A percentile compares a stretch with the other conserved stretches of the same genome.
Conservation (phyloP, 2,329 filamentous ascomycete species). For the Bretziella fagacearum region DNA sequence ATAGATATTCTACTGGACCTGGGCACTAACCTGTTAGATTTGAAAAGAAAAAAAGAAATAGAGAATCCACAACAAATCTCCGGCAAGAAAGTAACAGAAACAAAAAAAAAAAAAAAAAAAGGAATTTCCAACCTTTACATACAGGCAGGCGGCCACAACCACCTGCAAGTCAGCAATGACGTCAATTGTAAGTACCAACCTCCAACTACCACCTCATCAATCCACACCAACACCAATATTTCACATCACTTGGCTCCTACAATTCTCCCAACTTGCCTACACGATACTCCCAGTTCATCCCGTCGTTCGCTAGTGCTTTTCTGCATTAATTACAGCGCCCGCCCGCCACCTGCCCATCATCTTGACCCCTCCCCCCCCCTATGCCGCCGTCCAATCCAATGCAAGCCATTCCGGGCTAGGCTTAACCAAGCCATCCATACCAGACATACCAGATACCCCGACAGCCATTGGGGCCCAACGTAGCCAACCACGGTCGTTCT, state of each 20-base stretch:
- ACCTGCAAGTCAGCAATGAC: not conserved
- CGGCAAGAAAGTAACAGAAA: not conserved
- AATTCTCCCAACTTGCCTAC: not conserved
- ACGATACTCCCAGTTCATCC: not conserved
- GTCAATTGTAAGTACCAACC: slow-evolving; percentile 3
- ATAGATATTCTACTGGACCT: no score
- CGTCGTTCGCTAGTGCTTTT: not conserved
- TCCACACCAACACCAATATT: not conserved
- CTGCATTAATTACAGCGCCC: no score
- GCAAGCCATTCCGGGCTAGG: not conserved
- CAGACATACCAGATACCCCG: not conserved
- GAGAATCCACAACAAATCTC: no score
- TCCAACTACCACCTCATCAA: not conserved
- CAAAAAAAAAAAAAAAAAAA: not conserved
- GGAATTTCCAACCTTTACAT: not conserved
- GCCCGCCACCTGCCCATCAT: not conserved
- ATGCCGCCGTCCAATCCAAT: not conserved
- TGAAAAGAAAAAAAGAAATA: no score
- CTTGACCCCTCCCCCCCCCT: not conserved
- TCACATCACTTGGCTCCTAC: not conserved
- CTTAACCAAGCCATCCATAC: no score
- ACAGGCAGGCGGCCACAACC: not conserved
- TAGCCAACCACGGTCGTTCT: no score
- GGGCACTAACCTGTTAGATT: no score
- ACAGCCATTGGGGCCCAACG: not conserved